These are phyloP conservation scores for Marasmius oreades DNA, from an alignment of 1,284 basidiomycete genomes.

Conservation along the genomic window DNA sequence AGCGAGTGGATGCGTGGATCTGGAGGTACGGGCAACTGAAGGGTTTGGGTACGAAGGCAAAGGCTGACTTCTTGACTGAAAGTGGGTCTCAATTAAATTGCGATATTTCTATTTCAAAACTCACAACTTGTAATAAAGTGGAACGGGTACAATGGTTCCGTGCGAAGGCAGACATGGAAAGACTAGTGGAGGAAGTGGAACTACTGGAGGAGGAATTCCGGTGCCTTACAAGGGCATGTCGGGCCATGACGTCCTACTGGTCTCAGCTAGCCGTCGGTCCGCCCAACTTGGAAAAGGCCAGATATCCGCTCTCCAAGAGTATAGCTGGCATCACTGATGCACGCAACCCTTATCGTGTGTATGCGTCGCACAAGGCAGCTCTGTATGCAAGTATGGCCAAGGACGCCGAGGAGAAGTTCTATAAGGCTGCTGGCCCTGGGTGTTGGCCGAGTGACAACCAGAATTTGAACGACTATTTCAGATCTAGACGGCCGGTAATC, in stretches of 20 bases:
- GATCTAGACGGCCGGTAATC: too few relatives aligned
- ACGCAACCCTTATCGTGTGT: neutral
- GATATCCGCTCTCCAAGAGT: neutral
- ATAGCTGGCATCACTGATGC: neutral
- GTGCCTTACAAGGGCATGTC: neutral
- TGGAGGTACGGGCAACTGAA: neutral
- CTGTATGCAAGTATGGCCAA: neutral
- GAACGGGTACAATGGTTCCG: neutral
- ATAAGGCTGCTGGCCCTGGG: neutral
- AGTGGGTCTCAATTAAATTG: neutral
- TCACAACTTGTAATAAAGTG: neutral
- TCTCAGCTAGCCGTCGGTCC: neutral
- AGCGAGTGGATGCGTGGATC: neutral
- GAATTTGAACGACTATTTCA: neutral
- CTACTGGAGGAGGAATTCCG: neutral
- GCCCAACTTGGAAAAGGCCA: neutral
- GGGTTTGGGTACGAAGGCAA: neutral
- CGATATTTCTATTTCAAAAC: neutral
- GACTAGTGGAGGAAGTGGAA: neutral
- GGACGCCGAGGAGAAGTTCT: neutral
- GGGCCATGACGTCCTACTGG: neutral
- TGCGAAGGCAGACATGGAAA: neutral
- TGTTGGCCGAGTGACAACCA: neutral
- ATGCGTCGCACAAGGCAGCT: neutral
- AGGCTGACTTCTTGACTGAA: neutral